phyloP scores from a whole-genome alignment of 768 basidiomycete species.

The Kwoniella heveanensis region DNA sequence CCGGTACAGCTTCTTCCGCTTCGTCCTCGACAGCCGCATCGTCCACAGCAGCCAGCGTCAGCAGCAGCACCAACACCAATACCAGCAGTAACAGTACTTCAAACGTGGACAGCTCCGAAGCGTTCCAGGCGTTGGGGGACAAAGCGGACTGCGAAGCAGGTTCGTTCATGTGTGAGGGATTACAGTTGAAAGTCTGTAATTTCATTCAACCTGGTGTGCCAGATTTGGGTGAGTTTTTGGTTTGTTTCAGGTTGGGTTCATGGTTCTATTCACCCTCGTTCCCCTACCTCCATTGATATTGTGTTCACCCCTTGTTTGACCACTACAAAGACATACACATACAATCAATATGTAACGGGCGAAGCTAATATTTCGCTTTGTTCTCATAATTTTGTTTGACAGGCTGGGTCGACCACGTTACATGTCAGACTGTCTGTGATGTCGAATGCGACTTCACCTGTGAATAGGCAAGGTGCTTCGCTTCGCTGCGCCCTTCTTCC shows the following conservation, averaged over 20 bases:
- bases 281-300: no score
- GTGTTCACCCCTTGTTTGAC: no score
- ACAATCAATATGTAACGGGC: no score
- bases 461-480: not conserved
- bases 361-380: no score
- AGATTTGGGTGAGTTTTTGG: conserved; percentile 4
- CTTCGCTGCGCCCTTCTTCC: no score
- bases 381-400: no score
- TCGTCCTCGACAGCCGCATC: no score
- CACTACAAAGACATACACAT: no score
- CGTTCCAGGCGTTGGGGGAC: conserved; percentile 1
- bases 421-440: not conserved
- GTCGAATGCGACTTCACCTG: conserved; percentile 1
- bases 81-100: not conserved
- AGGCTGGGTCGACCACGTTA: not conserved
- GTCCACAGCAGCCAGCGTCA: no score
- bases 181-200: conserved; percentile 10
- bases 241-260: not conserved
- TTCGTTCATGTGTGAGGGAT: conserved; percentile 1
- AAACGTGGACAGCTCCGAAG: not conserved
- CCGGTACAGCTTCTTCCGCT: no score
- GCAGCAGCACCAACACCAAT: not conserved
- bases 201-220: conserved; percentile 8
- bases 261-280: no score
- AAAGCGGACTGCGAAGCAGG: conserved; percentile 6